Percentiles rank a stretch among this genome's conserved stretches.
Conservation (phyloP, 2,329 filamentous ascomycete genomes). For the Trichoderma semiorbis region DNA sequence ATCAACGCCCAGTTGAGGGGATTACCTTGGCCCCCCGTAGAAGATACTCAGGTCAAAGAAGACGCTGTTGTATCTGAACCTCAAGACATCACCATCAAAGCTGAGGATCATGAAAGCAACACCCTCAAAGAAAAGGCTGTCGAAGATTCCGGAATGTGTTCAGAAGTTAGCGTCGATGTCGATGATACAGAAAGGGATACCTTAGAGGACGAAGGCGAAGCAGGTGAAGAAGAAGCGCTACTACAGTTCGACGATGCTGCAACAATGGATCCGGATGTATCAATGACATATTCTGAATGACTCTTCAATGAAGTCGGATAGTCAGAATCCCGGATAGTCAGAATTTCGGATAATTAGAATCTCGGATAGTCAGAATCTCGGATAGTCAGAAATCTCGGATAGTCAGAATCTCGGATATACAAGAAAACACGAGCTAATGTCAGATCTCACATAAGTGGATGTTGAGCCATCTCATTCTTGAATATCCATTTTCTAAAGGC, state of each 20-base stretch:
- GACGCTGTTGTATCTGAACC: background rate
- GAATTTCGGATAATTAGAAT: no score
- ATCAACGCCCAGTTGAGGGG: slow-evolving; percentile 33
- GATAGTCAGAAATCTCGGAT: background rate
- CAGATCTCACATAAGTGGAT: background rate
- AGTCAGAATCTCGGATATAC: background rate
- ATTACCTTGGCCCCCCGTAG: slow-evolving; percentile 26
- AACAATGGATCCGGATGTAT: background rate
- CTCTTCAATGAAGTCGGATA: background rate
- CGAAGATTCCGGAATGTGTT: background rate
- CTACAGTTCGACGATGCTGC: background rate
- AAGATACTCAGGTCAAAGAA: slow-evolving; percentile 1
- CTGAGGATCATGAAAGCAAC: background rate
- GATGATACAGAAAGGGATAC: background rate
- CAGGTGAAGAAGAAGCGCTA: background rate
- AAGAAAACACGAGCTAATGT: background rate
- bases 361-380: no score
- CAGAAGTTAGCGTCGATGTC: background rate
- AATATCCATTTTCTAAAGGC: background rate
- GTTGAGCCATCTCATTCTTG: background rate
- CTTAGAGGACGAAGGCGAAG: background rate
- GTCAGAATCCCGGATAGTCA: background rate
- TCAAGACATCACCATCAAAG: background rate
- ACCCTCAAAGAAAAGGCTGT: background rate
- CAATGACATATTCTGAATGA: background rate